Base-by-base conservation (phyloP, 1,284 basidiomycete genomes). In the Microbotryum silenes-acaulis region DNA sequence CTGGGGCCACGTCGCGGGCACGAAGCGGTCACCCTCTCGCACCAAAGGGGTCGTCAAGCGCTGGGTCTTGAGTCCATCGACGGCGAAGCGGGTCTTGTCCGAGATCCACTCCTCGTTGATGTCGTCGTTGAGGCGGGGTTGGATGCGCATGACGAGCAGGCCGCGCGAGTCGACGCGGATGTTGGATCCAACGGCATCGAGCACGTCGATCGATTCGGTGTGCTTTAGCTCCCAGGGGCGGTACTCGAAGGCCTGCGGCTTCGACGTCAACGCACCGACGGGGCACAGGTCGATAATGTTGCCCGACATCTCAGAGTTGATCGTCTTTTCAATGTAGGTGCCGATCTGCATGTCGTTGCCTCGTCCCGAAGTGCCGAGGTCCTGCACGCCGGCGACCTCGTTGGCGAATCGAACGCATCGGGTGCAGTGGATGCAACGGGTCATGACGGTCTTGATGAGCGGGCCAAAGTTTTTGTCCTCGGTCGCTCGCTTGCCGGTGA, bases 31-130 rank as follows among this genome's bases (percentile, higher is more conserved):
- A 47, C 89, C 93, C 71, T 88, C 82, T 75, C 93, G 90, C 72
- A 97, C 79, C 47, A 98, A 82, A 9, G 96, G 96, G 1, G 86
- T 87, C 18, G 93, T 97, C 72, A 99, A 80, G 45, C 94, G 87
- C 77, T 99, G 96, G 82, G 91, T 94, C 73, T 86, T 87, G 56
- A 99, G 83, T 49, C 96, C 96, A 72, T 99, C 96, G 75, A 91
- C 88, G 2, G 94, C 90, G 76, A 91, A 94, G 65, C 96, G 88
- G 2, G 94, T 94, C 83, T 98, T 98, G 83, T 99, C 94, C 77
- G 85, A 93, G 77, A 99, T 96, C 94, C 96, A 98, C 78, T 99
- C 96, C 80, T 99, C 96, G 77, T 99, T 99, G 65, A 99, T 87
- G 71, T 97, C 91, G 77, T 98, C 94, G 76, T 98, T 98, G 62